Conservation (phyloP, 768 basidiomycete genomes). For the Tricholomella constricta region DNA sequence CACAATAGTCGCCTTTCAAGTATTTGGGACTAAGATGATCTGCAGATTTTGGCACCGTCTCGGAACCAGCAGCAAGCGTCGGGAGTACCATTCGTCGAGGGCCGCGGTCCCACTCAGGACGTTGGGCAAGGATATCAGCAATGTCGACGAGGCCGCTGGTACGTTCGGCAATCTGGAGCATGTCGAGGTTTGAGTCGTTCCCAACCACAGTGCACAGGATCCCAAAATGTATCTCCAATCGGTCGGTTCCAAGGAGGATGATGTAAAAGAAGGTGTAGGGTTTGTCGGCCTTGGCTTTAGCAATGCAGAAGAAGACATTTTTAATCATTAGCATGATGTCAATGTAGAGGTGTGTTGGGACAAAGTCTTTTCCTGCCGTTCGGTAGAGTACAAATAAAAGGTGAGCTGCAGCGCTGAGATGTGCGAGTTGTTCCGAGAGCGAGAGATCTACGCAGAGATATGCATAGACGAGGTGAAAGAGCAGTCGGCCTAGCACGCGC, state of each 20-base stretch:
- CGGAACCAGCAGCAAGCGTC: too few relatives aligned
- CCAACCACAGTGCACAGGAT: conserved; percentile 36
- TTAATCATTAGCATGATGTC: conserved; percentile 40
- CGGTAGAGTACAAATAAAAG: conserved; percentile 9
- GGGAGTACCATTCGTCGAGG: too few relatives aligned
- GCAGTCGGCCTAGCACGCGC: conserved; percentile 18
- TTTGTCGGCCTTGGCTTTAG: conserved; percentile 34
- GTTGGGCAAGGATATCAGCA: conserved; percentile 33
- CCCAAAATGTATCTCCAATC: conserved; percentile 36
- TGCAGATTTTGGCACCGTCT: too few relatives aligned
- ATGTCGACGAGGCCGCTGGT: conserved; percentile 28
- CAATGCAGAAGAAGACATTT: conserved; percentile 39
- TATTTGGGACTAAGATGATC: too few relatives aligned
- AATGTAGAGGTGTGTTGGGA: conserved; percentile 22
- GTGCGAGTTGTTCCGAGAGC: conserved; percentile 32
- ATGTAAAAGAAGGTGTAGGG: conserved; percentile 33
- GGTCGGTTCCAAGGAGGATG: conserved; percentile 38
- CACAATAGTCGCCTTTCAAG: too few relatives aligned
- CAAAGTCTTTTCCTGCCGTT: background rate
- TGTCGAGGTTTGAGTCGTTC: conserved; percentile 30
- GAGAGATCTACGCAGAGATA: conserved; percentile 27
- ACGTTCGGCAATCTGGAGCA: conserved; percentile 25
- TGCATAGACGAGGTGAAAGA: conserved; percentile 24
- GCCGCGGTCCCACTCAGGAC: conserved; percentile 38
- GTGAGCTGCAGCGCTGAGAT: conserved; percentile 35